A percentile compares a stretch with the other conserved stretches of the same genome.
These are phyloP conservation scores for Russula foetens DNA, from an alignment of 768 basidiomycete genomes.

Conservation along the genomic window DNA sequence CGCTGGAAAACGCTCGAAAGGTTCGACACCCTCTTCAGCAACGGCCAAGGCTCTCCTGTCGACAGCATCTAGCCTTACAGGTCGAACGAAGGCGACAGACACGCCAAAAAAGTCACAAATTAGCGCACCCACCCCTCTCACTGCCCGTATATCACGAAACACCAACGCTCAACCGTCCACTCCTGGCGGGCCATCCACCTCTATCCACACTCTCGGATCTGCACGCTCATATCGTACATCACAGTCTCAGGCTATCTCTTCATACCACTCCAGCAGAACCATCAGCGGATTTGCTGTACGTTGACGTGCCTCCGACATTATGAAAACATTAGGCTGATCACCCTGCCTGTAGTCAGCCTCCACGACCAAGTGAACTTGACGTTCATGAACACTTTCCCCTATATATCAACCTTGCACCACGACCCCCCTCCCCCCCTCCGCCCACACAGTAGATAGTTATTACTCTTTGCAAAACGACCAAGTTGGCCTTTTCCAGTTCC, in stretches of 20 bases:
- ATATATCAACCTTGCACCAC: constrained; percentile 5
- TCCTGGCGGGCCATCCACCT: constrained; percentile 39
- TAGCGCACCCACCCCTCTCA: constrained; percentile 80
- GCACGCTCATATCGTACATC: constrained; percentile 61
- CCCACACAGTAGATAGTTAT: constrained; percentile 17
- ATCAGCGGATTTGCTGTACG: constrained; percentile 58
- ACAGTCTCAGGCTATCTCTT: constrained; percentile 59
- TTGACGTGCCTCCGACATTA: constrained; percentile 13
- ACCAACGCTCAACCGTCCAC: constrained; percentile 47
- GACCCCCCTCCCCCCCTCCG: constrained; percentile 1
- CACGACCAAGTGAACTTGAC: constrained; percentile 19
- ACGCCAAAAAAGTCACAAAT: constrained; percentile 89
- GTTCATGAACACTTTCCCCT: constrained; percentile 14
- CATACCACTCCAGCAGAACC: constrained; percentile 70
- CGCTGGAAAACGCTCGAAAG: constrained; percentile 46
- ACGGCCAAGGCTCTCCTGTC: constrained; percentile 50
- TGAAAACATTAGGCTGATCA: constrained; percentile 18
- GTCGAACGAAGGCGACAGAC: constrained; percentile 48
- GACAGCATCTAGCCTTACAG: constrained; percentile 47
- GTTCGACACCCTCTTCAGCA: constrained; percentile 33
- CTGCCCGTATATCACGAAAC: constrained; percentile 63
- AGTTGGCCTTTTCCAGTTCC: constrained; percentile 13
- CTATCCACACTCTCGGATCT: constrained; percentile 47
- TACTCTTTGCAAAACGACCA: constrained; percentile 8
- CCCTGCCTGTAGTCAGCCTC: constrained; percentile 13